phyloP scores from a whole-genome alignment of 305 asterid genomes.

The Rubia peregrina region DNA sequence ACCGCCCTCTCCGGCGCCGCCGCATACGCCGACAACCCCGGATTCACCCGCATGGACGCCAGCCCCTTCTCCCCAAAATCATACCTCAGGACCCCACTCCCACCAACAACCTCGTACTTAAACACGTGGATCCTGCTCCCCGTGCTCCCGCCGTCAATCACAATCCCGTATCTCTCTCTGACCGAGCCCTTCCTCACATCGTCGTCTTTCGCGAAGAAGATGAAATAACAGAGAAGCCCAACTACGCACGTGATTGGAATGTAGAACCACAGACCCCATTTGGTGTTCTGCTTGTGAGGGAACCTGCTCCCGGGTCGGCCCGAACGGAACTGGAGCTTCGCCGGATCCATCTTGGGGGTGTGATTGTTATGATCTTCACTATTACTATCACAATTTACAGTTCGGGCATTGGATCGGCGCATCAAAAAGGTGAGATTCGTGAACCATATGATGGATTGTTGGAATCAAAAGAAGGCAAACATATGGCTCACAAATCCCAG shows the following conservation, averaged over 20 bases:
- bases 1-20: conserved; percentile 58
- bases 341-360: conserved; percentile 52
- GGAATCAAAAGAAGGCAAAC: conserved; percentile 8
- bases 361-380: conserved; percentile 10
- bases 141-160: conserved; percentile 95
- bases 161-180: conserved; percentile 46
- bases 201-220: conserved; percentile 25
- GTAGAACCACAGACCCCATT: conserved; percentile 36
- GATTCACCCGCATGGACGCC: conserved; percentile 76
- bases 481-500: conserved; percentile 21
- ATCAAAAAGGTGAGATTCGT: conserved; percentile 49
- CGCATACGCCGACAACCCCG: conserved; percentile 66
- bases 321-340: conserved; percentile 53
- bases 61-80: conserved; percentile 64
- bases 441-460: conserved; percentile 51
- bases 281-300: conserved; percentile 28
- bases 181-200: conserved; percentile 19
- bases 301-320: conserved; percentile 45
- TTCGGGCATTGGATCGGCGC: conserved; percentile 92
- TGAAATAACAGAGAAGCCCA: conserved; percentile 40
- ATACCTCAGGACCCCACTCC: conserved; percentile 43
- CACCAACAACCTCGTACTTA: conserved; percentile 47
- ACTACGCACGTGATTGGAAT: conserved; percentile 28
- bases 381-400: conserved; percentile 32
- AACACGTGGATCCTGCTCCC: conserved; percentile 91